Evolutionary conservation across 2,329 filamentous ascomycete species (phyloP), one percentile per base, ranked within the genome.

Genomic region (Tolypocladium ophioglossoides): DNA sequence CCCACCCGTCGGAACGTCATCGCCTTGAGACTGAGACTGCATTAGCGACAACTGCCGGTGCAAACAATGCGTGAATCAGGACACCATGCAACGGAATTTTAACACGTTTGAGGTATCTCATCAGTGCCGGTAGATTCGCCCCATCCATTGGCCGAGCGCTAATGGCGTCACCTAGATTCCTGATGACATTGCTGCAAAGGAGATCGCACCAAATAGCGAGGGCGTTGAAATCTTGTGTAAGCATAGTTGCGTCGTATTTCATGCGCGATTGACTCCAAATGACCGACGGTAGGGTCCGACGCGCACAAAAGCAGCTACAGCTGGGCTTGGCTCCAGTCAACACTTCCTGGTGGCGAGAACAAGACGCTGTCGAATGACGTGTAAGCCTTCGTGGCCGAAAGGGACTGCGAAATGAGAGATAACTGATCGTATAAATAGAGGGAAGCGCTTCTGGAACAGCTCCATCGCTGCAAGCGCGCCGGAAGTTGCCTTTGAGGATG

Each of bases 271-370:
- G 2, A 14, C 22, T 3, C 18, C 10, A 52, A 22, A 34, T 27
- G 12, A 49, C 56, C 61, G 12, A 52, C 8, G 16, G 16, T n/a
- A 89, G 86, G 86, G 85, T 78, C 78, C 56, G 85, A 87, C 64
- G 76, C 75, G 1, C 91, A 95, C 67, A 64, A 74, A 47, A 91
- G 87, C 68, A 69, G 74, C 27, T 95, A 91, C 64, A 66, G 75
- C 1, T 85, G 79, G 76, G 74, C 73, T 89, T 55, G 62, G 73
- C 54, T 69, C 68, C 52, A 51, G 32, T 52, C 58, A 11, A 56
- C 55, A 6, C 37, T 60, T 10, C 47, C 50, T 18, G 48, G 49
- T 6, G 14, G 32, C 77, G 83, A 63, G 62, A 71, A 20, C 62
- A 65, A 48, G 59, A 66, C 34, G 59, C 70, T 55, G 56, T 53